These are phyloP conservation scores for Fragosphaeria purpurea DNA, from an alignment of 2,329 filamentous ascomycete genomes.

Conservation along the genomic window DNA sequence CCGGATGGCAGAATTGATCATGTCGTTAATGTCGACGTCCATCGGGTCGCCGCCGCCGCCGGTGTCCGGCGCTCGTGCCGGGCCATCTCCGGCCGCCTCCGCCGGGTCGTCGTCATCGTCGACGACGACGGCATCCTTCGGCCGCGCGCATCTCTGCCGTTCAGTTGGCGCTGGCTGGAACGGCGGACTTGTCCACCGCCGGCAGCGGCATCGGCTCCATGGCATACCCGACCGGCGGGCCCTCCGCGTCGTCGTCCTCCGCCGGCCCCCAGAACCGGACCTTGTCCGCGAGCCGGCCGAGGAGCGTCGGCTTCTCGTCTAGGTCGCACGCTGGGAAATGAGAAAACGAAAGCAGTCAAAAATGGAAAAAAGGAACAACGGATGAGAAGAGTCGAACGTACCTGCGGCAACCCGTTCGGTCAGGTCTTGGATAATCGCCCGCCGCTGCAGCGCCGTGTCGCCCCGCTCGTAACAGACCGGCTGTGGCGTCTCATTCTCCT, in stretches of 20 bases:
- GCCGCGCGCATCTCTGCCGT: too few species aligned
- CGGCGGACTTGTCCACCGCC: neutral
- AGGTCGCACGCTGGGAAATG: too few species aligned
- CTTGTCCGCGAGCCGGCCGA: neutral
- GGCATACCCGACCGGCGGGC: neutral
- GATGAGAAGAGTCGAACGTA: conserved; percentile 3
- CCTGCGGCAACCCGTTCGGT: conserved; percentile 13
- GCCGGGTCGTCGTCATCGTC: too few species aligned
- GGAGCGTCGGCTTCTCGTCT: neutral
- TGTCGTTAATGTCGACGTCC: too few species aligned
- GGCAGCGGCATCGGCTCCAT: conserved; percentile 6
- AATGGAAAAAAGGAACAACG: neutral
- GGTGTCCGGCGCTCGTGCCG: too few species aligned
- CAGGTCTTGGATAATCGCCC: conserved; percentile 15
- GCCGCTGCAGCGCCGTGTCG: conserved; percentile 27
- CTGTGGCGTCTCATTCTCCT: too few species aligned
- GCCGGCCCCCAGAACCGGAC: conserved; percentile 1
- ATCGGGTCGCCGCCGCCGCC: too few species aligned
- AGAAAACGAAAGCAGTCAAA: too few species aligned
- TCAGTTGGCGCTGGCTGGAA: conserved; percentile 5
- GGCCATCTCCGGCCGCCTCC: too few species aligned
- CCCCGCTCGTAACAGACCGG: too few species aligned
- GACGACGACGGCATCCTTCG: too few species aligned
- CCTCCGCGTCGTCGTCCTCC: neutral
- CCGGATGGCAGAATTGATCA: too few species aligned